These are phyloP conservation scores for Aspergillus ruber DNA, from an alignment of 2,329 filamentous ascomycete genomes.

Conservation along the genomic window DNA sequence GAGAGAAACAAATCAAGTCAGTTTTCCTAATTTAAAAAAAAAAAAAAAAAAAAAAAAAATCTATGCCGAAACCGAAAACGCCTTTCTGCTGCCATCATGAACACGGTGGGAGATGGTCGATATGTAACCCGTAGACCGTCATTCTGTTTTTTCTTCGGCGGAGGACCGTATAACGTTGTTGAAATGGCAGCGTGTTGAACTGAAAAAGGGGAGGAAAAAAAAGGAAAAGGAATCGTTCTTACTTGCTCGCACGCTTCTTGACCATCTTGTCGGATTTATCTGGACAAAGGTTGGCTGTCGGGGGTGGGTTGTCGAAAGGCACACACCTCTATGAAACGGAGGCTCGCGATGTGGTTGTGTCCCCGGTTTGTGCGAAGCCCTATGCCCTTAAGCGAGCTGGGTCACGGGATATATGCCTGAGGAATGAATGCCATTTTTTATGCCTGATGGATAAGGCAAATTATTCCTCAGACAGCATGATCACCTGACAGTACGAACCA, in stretches of 20 bases:
- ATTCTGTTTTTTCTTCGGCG: background rate
- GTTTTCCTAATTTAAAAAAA: constrained; percentile 5
- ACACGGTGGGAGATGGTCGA: background rate
- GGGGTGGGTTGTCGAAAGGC: constrained; percentile 33
- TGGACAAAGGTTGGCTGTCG: constrained; percentile 32
- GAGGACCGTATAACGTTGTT: background rate
- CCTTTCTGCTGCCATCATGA: background rate
- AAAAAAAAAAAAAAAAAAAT: background rate
- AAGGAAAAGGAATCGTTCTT: constrained; percentile 36
- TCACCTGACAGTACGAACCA: constrained; percentile 7
- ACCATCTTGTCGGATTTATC: constrained; percentile 59
- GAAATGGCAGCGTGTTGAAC: background rate
- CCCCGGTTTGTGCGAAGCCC: constrained; percentile 31
- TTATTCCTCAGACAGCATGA: constrained; percentile 9
- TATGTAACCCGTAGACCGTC: background rate
- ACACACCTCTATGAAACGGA: constrained; percentile 20
- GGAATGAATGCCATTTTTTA: background rate
- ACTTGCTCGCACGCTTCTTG: constrained; percentile 72
- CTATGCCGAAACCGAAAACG: background rate
- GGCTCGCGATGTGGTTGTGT: constrained; percentile 29
- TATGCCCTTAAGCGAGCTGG: constrained; percentile 35
- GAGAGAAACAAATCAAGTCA: constrained; percentile 27
- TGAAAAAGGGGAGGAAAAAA: background rate
- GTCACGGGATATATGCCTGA: constrained; percentile 16
- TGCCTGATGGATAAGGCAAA: too few relatives aligned